These are phyloP conservation scores for Thalia dealbata DNA, from an alignment of 176 grass and related monocot genomes.

Conservation along the genomic window DNA sequence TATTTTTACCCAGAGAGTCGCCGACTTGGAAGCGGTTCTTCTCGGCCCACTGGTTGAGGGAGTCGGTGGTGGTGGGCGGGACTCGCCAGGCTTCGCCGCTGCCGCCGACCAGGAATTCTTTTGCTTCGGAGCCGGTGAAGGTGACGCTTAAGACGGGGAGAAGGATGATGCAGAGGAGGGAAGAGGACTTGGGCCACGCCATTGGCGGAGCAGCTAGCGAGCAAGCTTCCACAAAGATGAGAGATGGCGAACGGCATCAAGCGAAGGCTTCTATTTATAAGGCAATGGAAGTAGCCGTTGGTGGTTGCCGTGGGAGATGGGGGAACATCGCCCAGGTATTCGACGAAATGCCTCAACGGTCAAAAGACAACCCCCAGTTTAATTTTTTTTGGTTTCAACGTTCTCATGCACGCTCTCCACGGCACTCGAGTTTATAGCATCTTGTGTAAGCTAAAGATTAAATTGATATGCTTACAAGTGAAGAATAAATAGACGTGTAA, in stretches of 20 bases:
- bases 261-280: not conserved
- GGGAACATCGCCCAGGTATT: not conserved
- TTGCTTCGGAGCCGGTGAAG: slow-evolving; percentile 16
- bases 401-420: no score
- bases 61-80: slow-evolving; percentile 14
- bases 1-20: slow-evolving; percentile 32
- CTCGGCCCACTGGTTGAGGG: slow-evolving; percentile 44
- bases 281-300: not conserved
- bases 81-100: slow-evolving; percentile 23
- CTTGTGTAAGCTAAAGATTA: no score
- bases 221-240: not conserved
- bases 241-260: not conserved
- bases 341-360: not conserved
- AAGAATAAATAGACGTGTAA: no score
- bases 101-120: slow-evolving; percentile 31
- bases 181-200: not conserved
- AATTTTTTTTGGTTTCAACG: no score
- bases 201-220: not conserved
- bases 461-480: no score
- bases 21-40: slow-evolving; percentile 34
- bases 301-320: not conserved
- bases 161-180: not conserved
- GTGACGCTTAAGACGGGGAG: not conserved
- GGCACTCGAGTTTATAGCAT: no score
- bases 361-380: not conserved